Evolutionary conservation across 108 stramenopile species (phyloP).

Genomic region (Fragilaria radians): DNA sequence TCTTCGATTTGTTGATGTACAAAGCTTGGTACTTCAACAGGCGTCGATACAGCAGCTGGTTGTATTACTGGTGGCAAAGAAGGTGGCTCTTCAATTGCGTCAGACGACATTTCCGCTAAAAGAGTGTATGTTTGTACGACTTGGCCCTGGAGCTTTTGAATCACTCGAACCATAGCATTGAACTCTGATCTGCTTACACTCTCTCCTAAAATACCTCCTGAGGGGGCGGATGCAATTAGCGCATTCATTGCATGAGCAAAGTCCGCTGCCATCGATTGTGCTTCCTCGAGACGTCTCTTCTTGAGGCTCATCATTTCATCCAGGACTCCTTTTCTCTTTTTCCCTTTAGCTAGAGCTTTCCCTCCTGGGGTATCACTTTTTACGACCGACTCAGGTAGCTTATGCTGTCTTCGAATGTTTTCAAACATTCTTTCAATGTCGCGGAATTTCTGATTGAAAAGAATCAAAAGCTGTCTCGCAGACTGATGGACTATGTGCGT

Average conservation of each 20-base stretch:
- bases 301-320: constrained; percentile 40
- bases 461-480: constrained; percentile 58
- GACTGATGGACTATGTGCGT: constrained; percentile 77
- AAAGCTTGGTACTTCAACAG: neutral
- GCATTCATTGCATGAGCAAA: constrained; percentile 53
- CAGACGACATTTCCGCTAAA: constrained; percentile 28
- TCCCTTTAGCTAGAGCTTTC: constrained; percentile 44
- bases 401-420: constrained; percentile 38
- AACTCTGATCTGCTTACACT: constrained; percentile 65
- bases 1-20: neutral
- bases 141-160: constrained; percentile 63
- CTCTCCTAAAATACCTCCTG: constrained; percentile 20
- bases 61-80: neutral
- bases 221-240: constrained; percentile 44
- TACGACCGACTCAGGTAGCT: constrained; percentile 41
- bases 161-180: constrained; percentile 55
- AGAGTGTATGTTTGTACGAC: constrained; percentile 55
- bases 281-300: constrained; percentile 42
- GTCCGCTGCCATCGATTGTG: constrained; percentile 41
- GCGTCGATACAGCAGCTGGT: neutral
- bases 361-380: constrained; percentile 26
- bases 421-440: constrained; percentile 57
- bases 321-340: constrained; percentile 45
- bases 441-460: constrained; percentile 72
- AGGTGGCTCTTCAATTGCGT: constrained; percentile 26